Percentiles rank a stretch among this genome's conserved stretches.
phyloP scores from a whole-genome alignment of 2,329 filamentous ascomycete genomes.

The Zasmidium citrigriseum region DNA sequence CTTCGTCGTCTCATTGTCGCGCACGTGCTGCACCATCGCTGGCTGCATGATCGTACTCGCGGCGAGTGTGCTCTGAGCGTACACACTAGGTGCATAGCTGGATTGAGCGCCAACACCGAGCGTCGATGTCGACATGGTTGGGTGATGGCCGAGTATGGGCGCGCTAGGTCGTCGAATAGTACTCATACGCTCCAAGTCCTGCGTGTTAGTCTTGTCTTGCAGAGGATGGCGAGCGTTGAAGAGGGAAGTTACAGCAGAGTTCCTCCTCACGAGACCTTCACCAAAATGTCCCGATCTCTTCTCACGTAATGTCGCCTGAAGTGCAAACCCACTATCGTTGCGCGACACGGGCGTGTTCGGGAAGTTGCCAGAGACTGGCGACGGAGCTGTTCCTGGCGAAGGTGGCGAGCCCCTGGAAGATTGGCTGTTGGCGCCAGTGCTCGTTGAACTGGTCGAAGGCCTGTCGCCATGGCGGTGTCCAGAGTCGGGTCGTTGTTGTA shows the following conservation, averaged over 20 bases:
- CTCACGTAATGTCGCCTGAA: constrained; percentile 83
- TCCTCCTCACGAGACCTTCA: constrained; percentile 68
- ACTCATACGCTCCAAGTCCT: constrained; percentile 61
- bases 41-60: constrained; percentile 86
- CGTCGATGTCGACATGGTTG: constrained; percentile 68
- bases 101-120: constrained; percentile 45
- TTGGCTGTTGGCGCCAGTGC: constrained; percentile 37
- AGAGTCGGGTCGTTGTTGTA: constrained; percentile 70
- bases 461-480: constrained; percentile 63
- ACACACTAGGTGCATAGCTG: constrained; percentile 76
- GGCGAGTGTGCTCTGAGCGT: constrained; percentile 81
- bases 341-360: constrained; percentile 79
- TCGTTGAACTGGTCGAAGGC: constrained; percentile 69
- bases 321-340: constrained; percentile 86
- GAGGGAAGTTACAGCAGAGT: constrained; percentile 66
- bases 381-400: constrained; percentile 70
- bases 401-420: constrained; percentile 52
- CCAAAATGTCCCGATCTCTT: constrained; percentile 89
- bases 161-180: constrained; percentile 63
- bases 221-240: constrained; percentile 29
- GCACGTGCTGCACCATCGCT: constrained; percentile 76
- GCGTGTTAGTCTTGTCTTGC: constrained; percentile 33
- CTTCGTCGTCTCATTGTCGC: constrained; percentile 74
- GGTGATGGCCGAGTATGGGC: constrained; percentile 59
- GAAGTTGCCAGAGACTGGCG: constrained; percentile 77